phyloP scores from a whole-genome alignment of 495 filamentous ascomycete genomes.

The Penicillium silybi region DNA sequence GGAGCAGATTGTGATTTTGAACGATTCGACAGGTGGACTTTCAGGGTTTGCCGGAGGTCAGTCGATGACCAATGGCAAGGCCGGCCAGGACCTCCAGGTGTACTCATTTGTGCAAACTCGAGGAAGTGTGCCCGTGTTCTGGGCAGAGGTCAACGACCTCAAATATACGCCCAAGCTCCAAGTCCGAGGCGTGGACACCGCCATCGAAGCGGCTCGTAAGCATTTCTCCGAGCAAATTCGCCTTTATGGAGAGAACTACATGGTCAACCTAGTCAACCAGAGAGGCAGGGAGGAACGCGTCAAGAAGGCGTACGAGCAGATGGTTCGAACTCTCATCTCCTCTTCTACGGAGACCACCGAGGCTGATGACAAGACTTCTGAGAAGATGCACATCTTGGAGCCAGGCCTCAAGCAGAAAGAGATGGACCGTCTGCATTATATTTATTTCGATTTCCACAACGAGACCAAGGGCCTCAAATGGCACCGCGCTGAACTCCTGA shows the following conservation, averaged over 20 bases:
- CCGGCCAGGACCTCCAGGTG: conserved; percentile 75
- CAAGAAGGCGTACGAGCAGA: conserved; percentile 88
- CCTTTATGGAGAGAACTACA: conserved; percentile 90
- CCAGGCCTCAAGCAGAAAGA: conserved; percentile 53
- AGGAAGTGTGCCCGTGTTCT: conserved; percentile 90
- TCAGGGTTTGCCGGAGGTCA: conserved; percentile 78
- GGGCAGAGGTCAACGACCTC: conserved; percentile 90
- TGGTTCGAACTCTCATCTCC: conserved; percentile 70
- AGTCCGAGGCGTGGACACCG: conserved; percentile 78
- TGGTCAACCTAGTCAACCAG: conserved; percentile 96
- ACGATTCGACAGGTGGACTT: conserved; percentile 67
- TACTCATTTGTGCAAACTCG: conserved; percentile 93
- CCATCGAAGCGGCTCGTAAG: conserved; percentile 68
- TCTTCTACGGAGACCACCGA: conserved; percentile 61
- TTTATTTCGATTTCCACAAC: conserved; percentile 98
- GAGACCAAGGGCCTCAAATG: conserved; percentile 92
- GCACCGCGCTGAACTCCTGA: conserved; percentile 83
- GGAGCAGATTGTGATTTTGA: conserved; percentile 83
- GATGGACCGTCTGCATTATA: conserved; percentile 82
- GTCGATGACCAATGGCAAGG: conserved; percentile 67
- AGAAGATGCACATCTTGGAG: conserved; percentile 79
- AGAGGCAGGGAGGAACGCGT: conserved; percentile 81
- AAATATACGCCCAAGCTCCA: conserved; percentile 87
- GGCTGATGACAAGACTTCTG: conserved; percentile 53
- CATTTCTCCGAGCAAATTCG: conserved; percentile 92